Evolutionary conservation across 345 rosid genomes (phyloP), one percentile per base, ranked within the genome.

Genomic region (Eucalyptus marginata): DNA sequence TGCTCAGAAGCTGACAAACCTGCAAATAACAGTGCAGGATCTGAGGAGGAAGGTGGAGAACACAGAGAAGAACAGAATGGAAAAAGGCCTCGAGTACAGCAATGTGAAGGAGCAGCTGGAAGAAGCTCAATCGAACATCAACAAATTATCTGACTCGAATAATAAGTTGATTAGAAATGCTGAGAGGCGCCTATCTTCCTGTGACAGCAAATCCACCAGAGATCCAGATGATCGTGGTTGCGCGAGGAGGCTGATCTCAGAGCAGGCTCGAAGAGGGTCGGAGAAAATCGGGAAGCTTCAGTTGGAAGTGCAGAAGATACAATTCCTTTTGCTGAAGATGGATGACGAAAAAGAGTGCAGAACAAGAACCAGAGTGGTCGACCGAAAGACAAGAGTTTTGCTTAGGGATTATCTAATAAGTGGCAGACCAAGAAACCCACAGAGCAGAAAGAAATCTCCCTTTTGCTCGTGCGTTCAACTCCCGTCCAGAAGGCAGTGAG

Each of bases 301-400:
- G 92, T 71, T 95, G 89, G 99, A 98, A 94, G 95, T 97, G 92
- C 99, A 96, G 94, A 97, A 95, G 90, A 86, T 98, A 83, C 99
- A 96, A 94, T 94, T 93, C 92, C 89, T 96, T 87, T 89, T 98
- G 87, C 87, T 95, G 92, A 96, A 96, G 91, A 89, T 96, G 16
- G 97, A 96, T 29, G 97, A 93, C 58, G 96, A 95, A 88, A 94
- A 94, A 91, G 94, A 92, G 90, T 92, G 94, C 89, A 89, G 90
- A 89, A 97, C 93, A 13, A 94, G 90, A 88, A 87, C 95, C 88
- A 93, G 92, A 93, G 87, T 88, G 13, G 33, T 91, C 0, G 97
- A 93, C 86, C 89, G 93, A 36, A 96, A 92, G 91, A 90, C 97
- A 25, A 95, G 96, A 88, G 97, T 94, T 89, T 90, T 93, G 62